phyloP scores from a whole-genome alignment of 331 rosid genomes.

The Rosa hybrid region DNA sequence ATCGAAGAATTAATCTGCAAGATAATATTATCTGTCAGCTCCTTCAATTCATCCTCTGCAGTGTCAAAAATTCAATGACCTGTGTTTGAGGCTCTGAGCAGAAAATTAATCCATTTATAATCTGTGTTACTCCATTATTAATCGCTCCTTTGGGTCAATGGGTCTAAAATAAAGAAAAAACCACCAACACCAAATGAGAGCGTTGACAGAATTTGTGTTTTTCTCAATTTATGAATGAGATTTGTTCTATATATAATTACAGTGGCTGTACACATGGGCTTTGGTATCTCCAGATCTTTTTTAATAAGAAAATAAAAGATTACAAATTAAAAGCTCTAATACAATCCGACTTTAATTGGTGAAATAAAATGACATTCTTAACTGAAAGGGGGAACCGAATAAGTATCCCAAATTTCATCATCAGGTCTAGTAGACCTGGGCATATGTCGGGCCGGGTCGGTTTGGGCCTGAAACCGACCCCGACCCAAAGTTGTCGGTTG shows the following conservation, averaged over 20 bases:
- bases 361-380: too few relatives aligned
- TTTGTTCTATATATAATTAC: not conserved
- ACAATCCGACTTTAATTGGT: too few relatives aligned
- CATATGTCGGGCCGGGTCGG: too few relatives aligned
- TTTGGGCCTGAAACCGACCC: too few relatives aligned
- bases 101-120: not conserved
- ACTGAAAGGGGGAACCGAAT: too few relatives aligned
- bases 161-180: not conserved
- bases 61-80: constrained; percentile 3
- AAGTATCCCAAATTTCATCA: too few relatives aligned
- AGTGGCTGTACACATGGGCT: not conserved
- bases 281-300: too few relatives aligned
- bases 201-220: constrained; percentile 11
- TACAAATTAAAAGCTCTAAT: too few relatives aligned
- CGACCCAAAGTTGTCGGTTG: too few relatives aligned
- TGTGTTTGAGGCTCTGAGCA: not conserved
- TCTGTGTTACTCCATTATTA: not conserved
- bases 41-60: not conserved
- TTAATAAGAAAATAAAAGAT: too few relatives aligned
- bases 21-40: not conserved
- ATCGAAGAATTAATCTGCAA: not conserved
- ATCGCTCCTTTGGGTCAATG: constrained; percentile 10
- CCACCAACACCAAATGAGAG: constrained; percentile 3
- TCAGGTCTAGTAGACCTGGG: too few relatives aligned
- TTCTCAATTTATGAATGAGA: not conserved